Conservation (phyloP, 1,139 yeast genomes). For the Lodderomyces pseudojiufengensis region DNA sequence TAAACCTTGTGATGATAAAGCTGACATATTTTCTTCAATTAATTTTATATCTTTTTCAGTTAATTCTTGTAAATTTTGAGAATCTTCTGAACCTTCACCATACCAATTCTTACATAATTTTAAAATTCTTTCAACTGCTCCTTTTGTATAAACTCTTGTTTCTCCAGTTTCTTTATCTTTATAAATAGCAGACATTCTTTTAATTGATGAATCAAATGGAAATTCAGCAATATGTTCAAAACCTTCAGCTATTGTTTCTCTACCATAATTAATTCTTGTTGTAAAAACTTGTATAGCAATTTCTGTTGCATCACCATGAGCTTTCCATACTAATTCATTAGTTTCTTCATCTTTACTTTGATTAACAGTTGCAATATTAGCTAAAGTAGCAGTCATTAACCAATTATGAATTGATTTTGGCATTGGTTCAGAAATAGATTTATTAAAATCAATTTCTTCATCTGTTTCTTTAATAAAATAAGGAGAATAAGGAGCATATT, state of each 20-base stretch:
- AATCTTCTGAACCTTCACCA: slow-evolving; percentile 19
- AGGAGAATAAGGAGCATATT: slow-evolving; percentile 42
- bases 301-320: slow-evolving; percentile 84
- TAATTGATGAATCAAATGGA: slow-evolving; percentile 76
- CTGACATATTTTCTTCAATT: slow-evolving; percentile 58
- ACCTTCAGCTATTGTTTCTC: slow-evolving; percentile 38
- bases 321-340: slow-evolving; percentile 55
- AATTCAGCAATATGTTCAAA: slow-evolving; percentile 56
- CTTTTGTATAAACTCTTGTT: slow-evolving; percentile 56
- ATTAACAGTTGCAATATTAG: slow-evolving; percentile 65
- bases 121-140: slow-evolving; percentile 75
- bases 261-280: slow-evolving; percentile 48
- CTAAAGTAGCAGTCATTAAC: slow-evolving; percentile 62
- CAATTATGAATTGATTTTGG: slow-evolving; percentile 38
- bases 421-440: slow-evolving; percentile 21
- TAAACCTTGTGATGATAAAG: slow-evolving; percentile 65
- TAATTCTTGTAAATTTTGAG: slow-evolving; percentile 27
- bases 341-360: slow-evolving; percentile 32
- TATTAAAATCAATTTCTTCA: slow-evolving; percentile 33
- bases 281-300: slow-evolving; percentile 76
- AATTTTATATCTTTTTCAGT: slow-evolving; percentile 36
- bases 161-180: slow-evolving; percentile 24
- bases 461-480: slow-evolving; percentile 33
- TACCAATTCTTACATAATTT: slow-evolving; percentile 57
- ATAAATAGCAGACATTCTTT: slow-evolving; percentile 70